Percentiles rank a stretch among this genome's conserved stretches.
Evolutionary conservation across 352 stramenopile genomes (phyloP).

Genomic region (Globisporangium middletonii): DNA sequence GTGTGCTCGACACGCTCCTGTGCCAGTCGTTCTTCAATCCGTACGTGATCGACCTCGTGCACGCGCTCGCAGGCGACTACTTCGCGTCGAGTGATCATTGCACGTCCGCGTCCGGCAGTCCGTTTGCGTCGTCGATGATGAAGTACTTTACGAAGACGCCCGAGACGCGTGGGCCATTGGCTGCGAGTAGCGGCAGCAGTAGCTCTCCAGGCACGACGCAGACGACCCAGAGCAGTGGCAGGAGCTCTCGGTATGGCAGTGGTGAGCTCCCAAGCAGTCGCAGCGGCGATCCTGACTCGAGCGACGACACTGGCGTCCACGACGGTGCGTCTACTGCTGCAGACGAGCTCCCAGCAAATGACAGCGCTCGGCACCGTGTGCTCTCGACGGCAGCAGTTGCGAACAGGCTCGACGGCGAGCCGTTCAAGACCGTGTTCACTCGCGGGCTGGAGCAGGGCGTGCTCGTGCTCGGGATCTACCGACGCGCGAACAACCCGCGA

Average conservation of each 20-base stretch:
- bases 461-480: constrained; percentile 45
- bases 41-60: constrained; percentile 57
- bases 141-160: constrained; percentile 12
- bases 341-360: not conserved
- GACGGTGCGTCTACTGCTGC: not conserved
- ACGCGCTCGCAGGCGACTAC: constrained; percentile 39
- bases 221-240: not conserved
- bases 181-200: not conserved
- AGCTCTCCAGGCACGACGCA: not conserved
- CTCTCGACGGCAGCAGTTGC: constrained; percentile 26
- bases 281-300: not conserved
- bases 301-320: not conserved
- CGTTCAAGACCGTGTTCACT: constrained; percentile 35
- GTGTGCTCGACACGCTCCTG: constrained; percentile 51
- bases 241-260: not conserved
- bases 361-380: constrained; percentile 20
- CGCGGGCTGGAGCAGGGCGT: constrained; percentile 31
- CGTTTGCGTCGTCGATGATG: constrained; percentile 28
- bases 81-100: constrained; percentile 11
- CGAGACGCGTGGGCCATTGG: not conserved
- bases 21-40: constrained; percentile 74
- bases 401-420: constrained; percentile 23
- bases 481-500: constrained; percentile 22
- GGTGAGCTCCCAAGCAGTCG: not conserved
- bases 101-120: constrained; percentile 11